Evolutionary conservation across 2,329 filamentous ascomycete species (phyloP).

Genomic region (Epichloe baconii): DNA sequence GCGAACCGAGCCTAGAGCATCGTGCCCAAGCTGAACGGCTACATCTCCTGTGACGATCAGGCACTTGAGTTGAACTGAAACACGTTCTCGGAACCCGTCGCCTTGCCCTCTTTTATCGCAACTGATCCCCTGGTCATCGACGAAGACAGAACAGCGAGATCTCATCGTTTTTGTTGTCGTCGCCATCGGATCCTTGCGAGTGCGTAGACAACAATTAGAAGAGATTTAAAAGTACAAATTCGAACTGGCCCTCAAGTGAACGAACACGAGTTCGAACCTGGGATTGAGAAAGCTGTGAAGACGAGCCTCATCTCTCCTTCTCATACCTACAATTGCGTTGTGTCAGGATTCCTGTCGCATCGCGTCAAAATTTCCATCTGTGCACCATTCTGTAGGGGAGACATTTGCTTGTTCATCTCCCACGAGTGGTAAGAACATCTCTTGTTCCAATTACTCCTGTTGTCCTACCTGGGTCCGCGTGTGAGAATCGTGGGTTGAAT

Average conservation of each 20-base stretch:
- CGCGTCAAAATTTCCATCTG: conserved; percentile 12
- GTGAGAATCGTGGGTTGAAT: no score
- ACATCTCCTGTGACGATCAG: conserved; percentile 14
- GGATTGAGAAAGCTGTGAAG: conserved; percentile 1
- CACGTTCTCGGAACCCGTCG: conserved; percentile 25
- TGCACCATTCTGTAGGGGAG: conserved; percentile 54
- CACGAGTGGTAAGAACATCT: conserved; percentile 45
- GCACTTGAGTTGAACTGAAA: conserved; percentile 27
- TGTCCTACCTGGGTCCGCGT: background rate
- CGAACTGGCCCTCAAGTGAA: conserved; percentile 20
- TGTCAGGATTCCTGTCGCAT: conserved; percentile 11
- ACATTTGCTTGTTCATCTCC: conserved; percentile 99
- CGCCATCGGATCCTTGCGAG: conserved; percentile 20
- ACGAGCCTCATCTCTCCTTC: background rate
- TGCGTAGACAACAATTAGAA: conserved; percentile 25
- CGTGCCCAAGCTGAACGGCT: conserved; percentile 10
- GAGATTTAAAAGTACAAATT: conserved; percentile 12
- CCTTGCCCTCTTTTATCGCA: conserved; percentile 16
- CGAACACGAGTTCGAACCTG: conserved; percentile 9
- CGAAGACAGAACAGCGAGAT: conserved; percentile 21
- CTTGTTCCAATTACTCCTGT: background rate
- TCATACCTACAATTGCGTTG: conserved; percentile 5
- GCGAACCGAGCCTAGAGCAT: conserved; percentile 8
- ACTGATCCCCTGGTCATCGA: conserved; percentile 23
- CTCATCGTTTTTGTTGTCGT: conserved; percentile 18